Conservation (phyloP, 2,329 filamentous ascomycete genomes). For the Incumbomyces delicatus region DNA sequence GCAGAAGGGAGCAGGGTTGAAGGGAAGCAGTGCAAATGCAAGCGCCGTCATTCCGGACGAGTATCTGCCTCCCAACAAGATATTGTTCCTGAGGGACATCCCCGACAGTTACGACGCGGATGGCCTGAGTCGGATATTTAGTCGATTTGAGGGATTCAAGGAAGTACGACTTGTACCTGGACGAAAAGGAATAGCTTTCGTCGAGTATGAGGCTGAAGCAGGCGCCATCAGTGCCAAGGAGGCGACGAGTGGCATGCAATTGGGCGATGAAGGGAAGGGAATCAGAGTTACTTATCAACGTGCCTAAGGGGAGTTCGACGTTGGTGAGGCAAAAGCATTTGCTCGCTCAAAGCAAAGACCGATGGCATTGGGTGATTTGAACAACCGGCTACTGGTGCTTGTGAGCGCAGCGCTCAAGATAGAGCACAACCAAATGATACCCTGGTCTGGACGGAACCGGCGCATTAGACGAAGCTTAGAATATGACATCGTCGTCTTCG, state of each 20-base stretch:
- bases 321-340: background rate
- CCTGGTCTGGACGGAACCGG: background rate
- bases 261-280: conserved; percentile 63
- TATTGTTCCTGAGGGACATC: conserved; percentile 84
- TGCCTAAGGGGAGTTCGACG: conserved; percentile 45
- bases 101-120: conserved; percentile 80
- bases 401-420: background rate
- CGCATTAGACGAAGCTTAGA: conserved; percentile 39
- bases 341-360: too few relatives aligned
- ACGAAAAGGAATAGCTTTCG: conserved; percentile 81
- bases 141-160: conserved; percentile 83
- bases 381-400: too few relatives aligned
- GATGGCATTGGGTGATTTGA: too few relatives aligned
- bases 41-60: conserved; percentile 84
- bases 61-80: conserved; percentile 95
- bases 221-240: conserved; percentile 92
- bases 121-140: conserved; percentile 68
- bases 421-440: background rate
- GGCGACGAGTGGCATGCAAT: conserved; percentile 72
- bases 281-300: conserved; percentile 97
- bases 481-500: conserved; percentile 80
- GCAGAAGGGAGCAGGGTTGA: conserved; percentile 62
- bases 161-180: conserved; percentile 86
- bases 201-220: conserved; percentile 86
- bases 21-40: conserved; percentile 58